Conservation (phyloP, 1,284 basidiomycete genomes). For the Hemileia vastatrix region DNA sequence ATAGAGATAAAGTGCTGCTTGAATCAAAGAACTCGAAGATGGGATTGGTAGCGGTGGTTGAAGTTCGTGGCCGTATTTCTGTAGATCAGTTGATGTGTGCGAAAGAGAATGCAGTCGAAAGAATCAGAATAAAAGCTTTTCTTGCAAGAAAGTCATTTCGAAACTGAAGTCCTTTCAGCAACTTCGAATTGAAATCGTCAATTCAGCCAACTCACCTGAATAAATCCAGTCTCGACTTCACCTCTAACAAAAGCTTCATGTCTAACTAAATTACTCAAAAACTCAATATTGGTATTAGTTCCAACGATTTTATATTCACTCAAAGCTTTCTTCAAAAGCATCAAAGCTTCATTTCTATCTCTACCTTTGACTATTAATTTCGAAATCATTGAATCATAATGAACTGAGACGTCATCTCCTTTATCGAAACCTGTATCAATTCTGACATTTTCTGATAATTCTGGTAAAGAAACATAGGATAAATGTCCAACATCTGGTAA, state of each 20-base stretch:
- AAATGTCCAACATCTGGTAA: conserved; percentile 79
- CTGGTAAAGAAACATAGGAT: conserved; percentile 55
- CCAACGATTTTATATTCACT: conserved; percentile 84
- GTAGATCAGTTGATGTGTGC: background rate
- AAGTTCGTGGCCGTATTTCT: conserved; percentile 70
- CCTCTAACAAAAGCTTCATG: conserved; percentile 66
- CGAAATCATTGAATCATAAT: conserved; percentile 90
- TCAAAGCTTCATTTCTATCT: conserved; percentile 74
- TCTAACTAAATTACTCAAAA: conserved; percentile 65
- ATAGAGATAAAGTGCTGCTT: conserved; percentile 64
- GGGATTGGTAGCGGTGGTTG: conserved; percentile 58
- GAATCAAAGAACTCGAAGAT: conserved; percentile 57
- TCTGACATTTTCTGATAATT: conserved; percentile 58
- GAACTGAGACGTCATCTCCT: conserved; percentile 64
- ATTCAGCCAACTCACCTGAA: conserved; percentile 54
- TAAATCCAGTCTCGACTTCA: conserved; percentile 89
- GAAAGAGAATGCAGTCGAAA: background rate
- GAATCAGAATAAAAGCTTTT: conserved; percentile 6
- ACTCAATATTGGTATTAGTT: conserved; percentile 82
- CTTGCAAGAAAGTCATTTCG: conserved; percentile 2
- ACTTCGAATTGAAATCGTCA: conserved; percentile 1
- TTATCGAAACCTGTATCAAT: conserved; percentile 83
- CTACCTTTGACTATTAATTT: conserved; percentile 83
- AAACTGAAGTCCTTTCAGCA: conserved; percentile 26
- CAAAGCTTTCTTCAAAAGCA: conserved; percentile 65